These are phyloP conservation scores for Phaeotremella skinneri DNA, from an alignment of 768 basidiomycete genomes.

Conservation along the genomic window DNA sequence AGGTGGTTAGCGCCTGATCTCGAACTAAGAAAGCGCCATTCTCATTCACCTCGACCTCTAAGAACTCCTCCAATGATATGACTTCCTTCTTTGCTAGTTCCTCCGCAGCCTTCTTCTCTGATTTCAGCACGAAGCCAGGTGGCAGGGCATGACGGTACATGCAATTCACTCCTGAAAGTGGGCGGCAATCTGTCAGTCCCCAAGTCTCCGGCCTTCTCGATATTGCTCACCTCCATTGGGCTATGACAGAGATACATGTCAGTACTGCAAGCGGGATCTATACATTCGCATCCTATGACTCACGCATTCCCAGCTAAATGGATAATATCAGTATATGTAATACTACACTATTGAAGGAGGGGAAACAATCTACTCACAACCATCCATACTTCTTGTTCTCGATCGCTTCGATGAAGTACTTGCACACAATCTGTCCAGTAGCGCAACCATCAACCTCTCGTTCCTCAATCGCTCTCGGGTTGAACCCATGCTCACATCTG, in stretches of 20 bases:
- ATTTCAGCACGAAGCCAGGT: conserved; percentile 91
- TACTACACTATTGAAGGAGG: not conserved
- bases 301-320: conserved; percentile 52
- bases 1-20: conserved; percentile 1
- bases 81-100: conserved; percentile 79
- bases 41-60: conserved; percentile 83
- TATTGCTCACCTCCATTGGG: conserved; percentile 7
- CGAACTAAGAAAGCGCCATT: not conserved
- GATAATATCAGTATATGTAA: not conserved
- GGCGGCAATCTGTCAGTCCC: not conserved
- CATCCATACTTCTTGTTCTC: conserved; percentile 73
- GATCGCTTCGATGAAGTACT: conserved; percentile 93
- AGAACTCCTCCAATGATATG: conserved; percentile 93
- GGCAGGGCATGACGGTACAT: conserved; percentile 94
- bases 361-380: conserved; percentile 46
- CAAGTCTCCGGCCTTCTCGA: not conserved
- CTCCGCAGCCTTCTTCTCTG: conserved; percentile 84
- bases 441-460: conserved; percentile 8
- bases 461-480: too few species aligned
- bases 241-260: conserved; percentile 1
- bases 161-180: conserved; percentile 61
- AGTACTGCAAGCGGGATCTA: not conserved
- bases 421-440: conserved; percentile 82
- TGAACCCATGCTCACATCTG: conserved; percentile 63
- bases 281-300: conserved; percentile 15